Base-by-base conservation (phyloP, 257 asterid genomes). In the Solanum rostratum region DNA sequence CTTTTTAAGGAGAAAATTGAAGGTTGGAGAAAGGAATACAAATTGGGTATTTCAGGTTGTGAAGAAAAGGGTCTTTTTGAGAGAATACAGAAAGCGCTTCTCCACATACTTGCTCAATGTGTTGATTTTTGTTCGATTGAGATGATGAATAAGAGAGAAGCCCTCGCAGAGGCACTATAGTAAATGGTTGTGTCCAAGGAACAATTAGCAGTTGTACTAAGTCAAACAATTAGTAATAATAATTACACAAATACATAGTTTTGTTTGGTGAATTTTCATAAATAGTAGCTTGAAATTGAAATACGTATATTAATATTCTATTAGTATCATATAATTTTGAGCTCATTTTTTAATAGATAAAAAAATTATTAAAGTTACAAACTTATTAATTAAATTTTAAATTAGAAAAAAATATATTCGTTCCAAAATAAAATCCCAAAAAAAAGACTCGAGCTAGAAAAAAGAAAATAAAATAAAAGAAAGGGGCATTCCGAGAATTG, bases 401-500 rank as follows among this genome's bases (percentile, higher is more conserved):
- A n/a, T n/a, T n/a, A n/a, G n/a, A n/a, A n/a, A n/a, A n/a, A n/a
- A n/a, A n/a, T n/a, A n/a, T n/a, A n/a, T n/a, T n/a, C n/a, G n/a
- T n/a, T n/a, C n/a, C n/a, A n/a, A n/a, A n/a, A 57, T 20, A 20
- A 55, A 20, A 55, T 0, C 63, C 13, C 27, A 55, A n/a, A n/a
- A n/a, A n/a, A n/a, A n/a, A n/a, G n/a, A 20, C 5, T 2, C 49
- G 8, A 43, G n/a, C n/a, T 43, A 43, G 52, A 46, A 10, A 11
- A 10, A 46, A 11, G 3, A 49, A 0, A 7, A 33, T 5, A n/a
- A 45, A 43, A 12, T 1, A 0, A 0, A 1, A 1, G 0, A 12
- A 33, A 14, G 96, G 96, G 96, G 97, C 95, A 91, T 91, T 93
- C 93, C 93, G 93, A 91, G 94, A 93, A 92, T 93, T 93, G 97